These are phyloP conservation scores for Aureobasidium mangrovei DNA, from an alignment of 2,329 filamentous ascomycete genomes.

Conservation along the genomic window DNA sequence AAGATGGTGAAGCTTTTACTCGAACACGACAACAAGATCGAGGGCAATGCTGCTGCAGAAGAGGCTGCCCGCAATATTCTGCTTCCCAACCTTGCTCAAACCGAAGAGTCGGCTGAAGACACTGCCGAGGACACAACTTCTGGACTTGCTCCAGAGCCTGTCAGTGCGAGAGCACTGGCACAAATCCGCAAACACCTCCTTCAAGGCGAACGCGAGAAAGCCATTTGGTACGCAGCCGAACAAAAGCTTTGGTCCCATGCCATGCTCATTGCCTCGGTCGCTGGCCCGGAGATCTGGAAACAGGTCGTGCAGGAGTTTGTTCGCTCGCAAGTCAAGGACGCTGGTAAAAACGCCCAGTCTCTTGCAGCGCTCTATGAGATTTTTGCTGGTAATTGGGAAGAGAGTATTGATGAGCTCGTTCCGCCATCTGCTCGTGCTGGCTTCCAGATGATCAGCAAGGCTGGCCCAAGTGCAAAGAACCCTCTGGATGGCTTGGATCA, in stretches of 20 bases:
- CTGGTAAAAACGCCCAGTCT: slow-evolving; percentile 72
- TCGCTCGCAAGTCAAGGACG: slow-evolving; percentile 81
- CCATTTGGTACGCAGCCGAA: slow-evolving; percentile 88
- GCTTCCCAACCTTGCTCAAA: slow-evolving; percentile 44
- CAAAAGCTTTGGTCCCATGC: slow-evolving; percentile 94
- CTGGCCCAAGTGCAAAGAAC: slow-evolving; percentile 55
- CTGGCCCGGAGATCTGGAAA: slow-evolving; percentile 69
- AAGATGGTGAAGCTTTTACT: slow-evolving; percentile 74
- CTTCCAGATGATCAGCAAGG: slow-evolving; percentile 80
- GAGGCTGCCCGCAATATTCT: slow-evolving; percentile 68
- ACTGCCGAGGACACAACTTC: slow-evolving; percentile 15
- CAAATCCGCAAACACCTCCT: slow-evolving; percentile 65
- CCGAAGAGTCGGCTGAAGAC: slow-evolving; percentile 22
- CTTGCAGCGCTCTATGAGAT: slow-evolving; percentile 88
- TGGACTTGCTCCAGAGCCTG: slow-evolving; percentile 48
- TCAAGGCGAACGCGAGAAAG: slow-evolving; percentile 76
- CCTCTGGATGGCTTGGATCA: slow-evolving; percentile 78
- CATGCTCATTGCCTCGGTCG: slow-evolving; percentile 77
- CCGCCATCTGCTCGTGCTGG: slow-evolving; percentile 86
- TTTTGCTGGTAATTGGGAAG: slow-evolving; percentile 85
- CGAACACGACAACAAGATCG: slow-evolving; percentile 75
- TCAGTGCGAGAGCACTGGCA: slow-evolving; percentile 61
- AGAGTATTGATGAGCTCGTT: slow-evolving; percentile 92
- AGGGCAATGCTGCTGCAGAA: slow-evolving; percentile 62
- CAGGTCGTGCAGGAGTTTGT: slow-evolving; percentile 94